phyloP scores from a whole-genome alignment of 345 rosid species.

The Clausena lansium region DNA sequence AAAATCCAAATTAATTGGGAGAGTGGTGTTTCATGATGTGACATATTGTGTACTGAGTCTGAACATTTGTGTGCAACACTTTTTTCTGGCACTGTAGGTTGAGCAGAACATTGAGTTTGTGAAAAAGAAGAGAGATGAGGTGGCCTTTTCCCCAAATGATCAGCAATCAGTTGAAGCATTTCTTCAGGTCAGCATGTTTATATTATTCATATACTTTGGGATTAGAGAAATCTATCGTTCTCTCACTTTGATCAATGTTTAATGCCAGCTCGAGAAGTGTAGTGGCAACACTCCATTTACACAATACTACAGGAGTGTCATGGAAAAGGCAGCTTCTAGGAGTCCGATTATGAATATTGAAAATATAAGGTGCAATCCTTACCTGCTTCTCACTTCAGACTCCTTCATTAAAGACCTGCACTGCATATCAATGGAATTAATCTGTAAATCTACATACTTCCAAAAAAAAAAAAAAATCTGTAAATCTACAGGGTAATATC shows the following conservation, averaged over 20 bases:
- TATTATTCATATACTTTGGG: neutral
- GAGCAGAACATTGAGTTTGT: constrained; percentile 75
- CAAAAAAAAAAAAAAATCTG: too few species aligned
- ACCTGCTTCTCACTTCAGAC: neutral
- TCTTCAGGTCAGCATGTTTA: constrained; percentile 48
- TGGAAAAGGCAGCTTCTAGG: constrained; percentile 58
- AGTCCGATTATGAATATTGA: constrained; percentile 23
- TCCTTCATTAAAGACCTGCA: neutral
- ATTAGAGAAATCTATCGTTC: neutral
- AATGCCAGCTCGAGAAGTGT: constrained; percentile 59
- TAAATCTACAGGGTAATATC: neutral
- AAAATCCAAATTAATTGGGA: neutral
- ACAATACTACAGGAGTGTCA: constrained; percentile 67
- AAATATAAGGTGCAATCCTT: constrained; percentile 36
- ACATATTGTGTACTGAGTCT: neutral
- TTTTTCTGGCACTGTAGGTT: constrained; percentile 41
- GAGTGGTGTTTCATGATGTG: neutral
- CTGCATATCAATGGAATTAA: neutral
- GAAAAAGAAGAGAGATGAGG: constrained; percentile 77
- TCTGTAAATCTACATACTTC: neutral
- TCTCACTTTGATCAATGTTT: constrained; percentile 18
- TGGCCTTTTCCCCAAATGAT: constrained; percentile 85
- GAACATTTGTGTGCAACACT: neutral
- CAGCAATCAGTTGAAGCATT: constrained; percentile 66
- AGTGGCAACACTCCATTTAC: constrained; percentile 49